Evolutionary conservation across 768 basidiomycete species (phyloP).

Genomic region (Naganishia vaughanmartiniae): DNA sequence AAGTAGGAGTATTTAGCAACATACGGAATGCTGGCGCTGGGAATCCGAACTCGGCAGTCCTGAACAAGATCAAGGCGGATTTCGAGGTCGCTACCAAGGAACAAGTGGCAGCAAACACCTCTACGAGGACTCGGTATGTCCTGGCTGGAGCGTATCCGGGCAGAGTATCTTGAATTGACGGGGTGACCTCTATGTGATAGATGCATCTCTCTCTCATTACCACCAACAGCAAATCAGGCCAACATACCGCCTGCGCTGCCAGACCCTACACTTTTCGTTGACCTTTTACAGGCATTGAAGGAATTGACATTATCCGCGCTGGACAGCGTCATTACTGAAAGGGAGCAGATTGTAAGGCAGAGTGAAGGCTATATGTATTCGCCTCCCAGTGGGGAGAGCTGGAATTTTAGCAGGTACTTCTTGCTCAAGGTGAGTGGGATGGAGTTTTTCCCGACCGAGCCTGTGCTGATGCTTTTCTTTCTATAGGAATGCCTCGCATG

Average conservation of each 20-base stretch:
- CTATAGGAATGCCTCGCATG: conserved; percentile 84
- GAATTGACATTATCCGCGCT: conserved; percentile 83
- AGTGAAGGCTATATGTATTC: conserved; percentile 84
- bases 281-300: conserved; percentile 81
- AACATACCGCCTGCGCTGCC: background rate
- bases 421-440: conserved; percentile 71
- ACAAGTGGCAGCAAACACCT: background rate
- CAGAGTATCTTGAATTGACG: background rate
- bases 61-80: conserved; percentile 87
- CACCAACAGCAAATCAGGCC: conserved; percentile 11
- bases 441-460: background rate
- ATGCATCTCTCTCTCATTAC: conserved; percentile 17
- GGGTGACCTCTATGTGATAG: background rate
- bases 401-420: conserved; percentile 98
- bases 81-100: conserved; percentile 62
- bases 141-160: background rate
- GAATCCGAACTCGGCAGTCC: conserved; percentile 48
- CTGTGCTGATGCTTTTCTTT: background rate
- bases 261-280: conserved; percentile 52
- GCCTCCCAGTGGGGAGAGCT: conserved; percentile 63
- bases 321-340: conserved; percentile 68
- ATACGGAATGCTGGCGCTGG: conserved; percentile 8
- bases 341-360: conserved; percentile 86
- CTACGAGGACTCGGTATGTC: conserved; percentile 13
- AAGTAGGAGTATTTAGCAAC: conserved; percentile 56